These are phyloP conservation scores for Fusarium palustre DNA, from an alignment of 2,329 filamentous ascomycete genomes.

Conservation along the genomic window DNA sequence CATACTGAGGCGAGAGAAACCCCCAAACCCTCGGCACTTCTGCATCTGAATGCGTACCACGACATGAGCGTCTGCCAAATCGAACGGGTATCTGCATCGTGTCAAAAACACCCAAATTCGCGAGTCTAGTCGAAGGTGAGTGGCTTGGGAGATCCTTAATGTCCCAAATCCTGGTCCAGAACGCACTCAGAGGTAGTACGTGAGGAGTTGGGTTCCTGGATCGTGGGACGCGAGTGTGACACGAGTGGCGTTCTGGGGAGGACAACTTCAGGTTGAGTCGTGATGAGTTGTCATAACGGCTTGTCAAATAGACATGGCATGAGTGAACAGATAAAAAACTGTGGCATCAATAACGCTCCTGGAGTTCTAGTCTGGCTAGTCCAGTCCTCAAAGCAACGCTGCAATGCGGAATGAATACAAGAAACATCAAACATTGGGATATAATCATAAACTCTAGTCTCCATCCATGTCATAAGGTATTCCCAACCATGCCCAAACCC, in stretches of 20 bases:
- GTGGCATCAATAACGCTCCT: background rate
- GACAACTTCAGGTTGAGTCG: conserved; percentile 22
- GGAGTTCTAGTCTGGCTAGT: background rate
- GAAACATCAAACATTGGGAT: conserved; percentile 36
- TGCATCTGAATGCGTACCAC: conserved; percentile 13
- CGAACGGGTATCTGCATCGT: conserved; percentile 34
- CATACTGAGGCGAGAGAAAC: conserved; percentile 12
- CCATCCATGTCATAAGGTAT: conserved; percentile 41
- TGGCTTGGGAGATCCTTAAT: conserved; percentile 24
- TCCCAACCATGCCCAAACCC: conserved; percentile 26
- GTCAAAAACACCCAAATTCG: conserved; percentile 24
- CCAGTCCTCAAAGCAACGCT: background rate
- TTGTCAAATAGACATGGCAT: background rate
- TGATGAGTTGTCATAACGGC: background rate
- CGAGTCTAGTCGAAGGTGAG: conserved; percentile 20
- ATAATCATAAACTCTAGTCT: conserved; percentile 44
- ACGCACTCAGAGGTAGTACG: conserved; percentile 15
- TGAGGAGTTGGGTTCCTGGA: conserved; percentile 27
- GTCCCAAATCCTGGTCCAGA: conserved; percentile 26
- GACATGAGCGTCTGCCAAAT: conserved; percentile 29
- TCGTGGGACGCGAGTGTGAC: conserved; percentile 39
- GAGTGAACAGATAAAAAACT: background rate
- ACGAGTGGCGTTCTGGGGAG: conserved; percentile 17
- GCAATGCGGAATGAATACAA: background rate
- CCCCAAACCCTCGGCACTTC: conserved; percentile 18